Conservation (phyloP, 1,284 basidiomycete species). For the Sanghuangporus weigelae region DNA sequence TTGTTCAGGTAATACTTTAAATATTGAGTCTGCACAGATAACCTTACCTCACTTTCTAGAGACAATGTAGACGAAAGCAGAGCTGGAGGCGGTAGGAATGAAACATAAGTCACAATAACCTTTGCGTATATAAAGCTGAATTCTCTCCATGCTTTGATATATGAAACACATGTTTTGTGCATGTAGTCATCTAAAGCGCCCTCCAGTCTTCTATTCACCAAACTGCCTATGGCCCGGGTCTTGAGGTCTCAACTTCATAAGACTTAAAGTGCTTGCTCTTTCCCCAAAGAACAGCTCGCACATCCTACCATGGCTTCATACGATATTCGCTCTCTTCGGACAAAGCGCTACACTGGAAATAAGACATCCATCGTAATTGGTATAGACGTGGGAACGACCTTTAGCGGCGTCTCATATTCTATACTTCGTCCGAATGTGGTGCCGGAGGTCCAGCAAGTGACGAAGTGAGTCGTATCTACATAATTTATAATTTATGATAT, state of each 20-base stretch:
- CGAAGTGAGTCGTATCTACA: neutral
- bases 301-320: neutral
- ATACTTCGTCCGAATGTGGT: conserved; percentile 10
- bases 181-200: neutral
- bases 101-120: neutral
- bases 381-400: conserved; percentile 17
- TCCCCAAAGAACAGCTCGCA: neutral
- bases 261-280: neutral
- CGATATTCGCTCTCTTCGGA: conserved; percentile 2
- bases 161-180: neutral
- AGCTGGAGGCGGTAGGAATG: neutral
- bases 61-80: neutral
- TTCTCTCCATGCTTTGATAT: conserved; percentile 1
- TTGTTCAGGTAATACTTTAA: neutral
- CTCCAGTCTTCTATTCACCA: neutral
- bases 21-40: neutral
- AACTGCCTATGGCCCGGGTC: neutral
- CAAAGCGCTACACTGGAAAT: neutral
- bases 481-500: neutral
- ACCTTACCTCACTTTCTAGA: neutral
- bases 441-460: conserved; percentile 10
- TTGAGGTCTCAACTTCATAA: neutral
- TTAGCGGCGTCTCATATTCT: conserved; percentile 16
- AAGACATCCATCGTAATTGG: conserved; percentile 5
- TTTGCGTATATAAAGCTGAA: neutral